Evolutionary conservation across 2,329 filamentous ascomycete species (phyloP).

Genomic region (Colletotrichum tofieldiae): DNA sequence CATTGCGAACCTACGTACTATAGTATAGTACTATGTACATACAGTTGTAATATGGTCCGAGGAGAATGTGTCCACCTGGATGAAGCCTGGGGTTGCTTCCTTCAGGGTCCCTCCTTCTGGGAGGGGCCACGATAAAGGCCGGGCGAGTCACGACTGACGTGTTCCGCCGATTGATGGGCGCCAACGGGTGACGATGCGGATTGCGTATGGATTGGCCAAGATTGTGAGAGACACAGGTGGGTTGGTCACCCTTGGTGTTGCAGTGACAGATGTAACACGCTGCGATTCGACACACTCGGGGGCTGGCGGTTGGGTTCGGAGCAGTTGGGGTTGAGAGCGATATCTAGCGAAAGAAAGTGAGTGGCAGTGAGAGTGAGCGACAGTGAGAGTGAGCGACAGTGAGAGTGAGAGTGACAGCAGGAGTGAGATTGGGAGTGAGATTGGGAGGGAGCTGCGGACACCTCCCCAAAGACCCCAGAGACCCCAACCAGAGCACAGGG

Average conservation of each 20-base stretch:
- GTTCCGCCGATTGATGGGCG: not conserved
- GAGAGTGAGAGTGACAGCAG: not conserved
- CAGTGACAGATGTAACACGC: conserved; percentile 4
- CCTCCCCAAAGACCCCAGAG: not conserved
- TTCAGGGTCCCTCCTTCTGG: conserved; percentile 34
- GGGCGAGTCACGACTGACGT: not conserved
- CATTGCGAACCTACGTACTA: not conserved
- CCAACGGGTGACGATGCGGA: not conserved
- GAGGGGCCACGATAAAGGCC: not conserved
- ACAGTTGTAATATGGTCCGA: too few species aligned
- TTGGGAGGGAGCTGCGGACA: not conserved
- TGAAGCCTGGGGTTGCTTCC: conserved; percentile 12
- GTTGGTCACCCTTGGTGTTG: conserved; percentile 26
- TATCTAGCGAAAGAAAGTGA: not conserved
- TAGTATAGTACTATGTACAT: too few species aligned
- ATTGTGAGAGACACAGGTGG: conserved; percentile 7
- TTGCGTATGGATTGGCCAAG: conserved; percentile 12
- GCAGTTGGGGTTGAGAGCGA: not conserved
- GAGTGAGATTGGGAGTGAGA: not conserved
- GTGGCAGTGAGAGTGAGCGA: not conserved
- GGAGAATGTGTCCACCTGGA: conserved; percentile 8
- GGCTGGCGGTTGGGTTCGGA: not conserved
- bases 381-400: not conserved
- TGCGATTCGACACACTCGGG: not conserved
- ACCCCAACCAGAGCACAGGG: not conserved